phyloP scores from a whole-genome alignment of 345 rosid species.

The Linum usitatissimum region DNA sequence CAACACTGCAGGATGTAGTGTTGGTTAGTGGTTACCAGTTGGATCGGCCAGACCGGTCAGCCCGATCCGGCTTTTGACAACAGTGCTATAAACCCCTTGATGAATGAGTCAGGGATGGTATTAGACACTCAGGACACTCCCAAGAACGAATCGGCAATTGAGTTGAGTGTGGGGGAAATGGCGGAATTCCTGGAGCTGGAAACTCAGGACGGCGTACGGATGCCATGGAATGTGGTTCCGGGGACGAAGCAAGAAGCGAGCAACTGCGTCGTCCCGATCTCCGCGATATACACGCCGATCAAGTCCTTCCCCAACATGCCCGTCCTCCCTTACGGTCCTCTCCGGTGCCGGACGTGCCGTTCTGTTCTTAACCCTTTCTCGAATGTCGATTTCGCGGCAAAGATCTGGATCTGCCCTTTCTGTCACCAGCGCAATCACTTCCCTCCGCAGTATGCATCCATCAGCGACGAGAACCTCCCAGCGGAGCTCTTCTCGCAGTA shows the following conservation, averaged over 20 bases:
- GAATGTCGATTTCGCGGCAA: slow-evolving; percentile 68
- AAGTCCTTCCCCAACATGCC: slow-evolving; percentile 50
- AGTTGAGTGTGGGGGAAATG: slow-evolving; percentile 17
- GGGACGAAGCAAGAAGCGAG: slow-evolving; percentile 54
- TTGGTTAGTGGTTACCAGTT: too few species aligned
- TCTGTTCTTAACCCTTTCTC: slow-evolving; percentile 76
- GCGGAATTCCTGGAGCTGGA: slow-evolving; percentile 62
- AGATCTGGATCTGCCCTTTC: slow-evolving; percentile 87
- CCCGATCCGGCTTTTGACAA: too few species aligned
- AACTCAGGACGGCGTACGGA: slow-evolving; percentile 62
- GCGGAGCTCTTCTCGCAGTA: slow-evolving; percentile 84
- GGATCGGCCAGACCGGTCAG: too few species aligned
- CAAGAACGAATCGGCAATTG: too few species aligned
- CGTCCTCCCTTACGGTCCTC: slow-evolving; percentile 70
- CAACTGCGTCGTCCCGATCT: slow-evolving; percentile 69
- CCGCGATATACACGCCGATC: slow-evolving; percentile 74
- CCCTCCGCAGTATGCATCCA: slow-evolving; percentile 62
- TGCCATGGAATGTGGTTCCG: slow-evolving; percentile 88
- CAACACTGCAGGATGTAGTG: too few species aligned
- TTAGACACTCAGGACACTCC: too few species aligned
- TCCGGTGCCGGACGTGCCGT: slow-evolving; percentile 86
- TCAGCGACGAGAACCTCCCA: slow-evolving; percentile 71
- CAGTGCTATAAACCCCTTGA: too few species aligned
- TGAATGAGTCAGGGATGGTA: too few species aligned
- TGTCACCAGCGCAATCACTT: slow-evolving; percentile 87